phyloP scores from a whole-genome alignment of 805 yeast species.

The Saccharomyces mikatae region DNA sequence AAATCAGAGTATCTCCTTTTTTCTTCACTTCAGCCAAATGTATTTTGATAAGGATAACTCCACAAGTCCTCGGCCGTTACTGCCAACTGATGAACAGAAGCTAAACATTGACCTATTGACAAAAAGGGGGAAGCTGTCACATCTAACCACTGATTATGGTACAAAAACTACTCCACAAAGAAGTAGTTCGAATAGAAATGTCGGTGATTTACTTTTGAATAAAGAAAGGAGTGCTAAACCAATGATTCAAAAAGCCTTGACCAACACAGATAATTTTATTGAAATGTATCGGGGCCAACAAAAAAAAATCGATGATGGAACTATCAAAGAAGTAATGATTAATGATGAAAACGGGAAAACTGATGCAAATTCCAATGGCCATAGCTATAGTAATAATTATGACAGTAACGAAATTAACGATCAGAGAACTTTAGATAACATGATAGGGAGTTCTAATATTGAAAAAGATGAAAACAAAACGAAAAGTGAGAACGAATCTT shows the following conservation, averaged over 20 bases:
- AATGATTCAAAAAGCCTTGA: conserved; percentile 22
- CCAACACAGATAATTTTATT: conserved; percentile 28
- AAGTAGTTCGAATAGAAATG: conserved; percentile 20
- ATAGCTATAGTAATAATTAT: background rate
- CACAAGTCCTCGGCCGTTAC: conserved; percentile 18
- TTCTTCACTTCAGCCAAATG: background rate
- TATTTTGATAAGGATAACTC: conserved; percentile 2
- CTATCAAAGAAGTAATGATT: background rate
- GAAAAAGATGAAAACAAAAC: background rate
- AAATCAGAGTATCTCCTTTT: background rate
- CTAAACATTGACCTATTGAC: conserved; percentile 3
- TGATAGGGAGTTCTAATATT: background rate
- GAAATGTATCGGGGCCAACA: conserved; percentile 10
- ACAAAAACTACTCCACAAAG: conserved; percentile 5
- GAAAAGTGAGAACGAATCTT: background rate
- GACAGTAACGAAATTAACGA: background rate
- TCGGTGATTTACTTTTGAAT: conserved; percentile 8
- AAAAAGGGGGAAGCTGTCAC: background rate
- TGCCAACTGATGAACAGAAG: conserved; percentile 25
- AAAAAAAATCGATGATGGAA: conserved; percentile 1
- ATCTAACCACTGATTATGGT: background rate
- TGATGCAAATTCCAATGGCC: background rate
- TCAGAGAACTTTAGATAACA: background rate
- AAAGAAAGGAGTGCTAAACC: background rate
- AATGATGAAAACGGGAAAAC: background rate